A percentile compares a stretch with the other conserved stretches of the same genome.
These are phyloP conservation scores for Malus sieversii DNA, from an alignment of 306 rosid species.

Conservation along the genomic window DNA sequence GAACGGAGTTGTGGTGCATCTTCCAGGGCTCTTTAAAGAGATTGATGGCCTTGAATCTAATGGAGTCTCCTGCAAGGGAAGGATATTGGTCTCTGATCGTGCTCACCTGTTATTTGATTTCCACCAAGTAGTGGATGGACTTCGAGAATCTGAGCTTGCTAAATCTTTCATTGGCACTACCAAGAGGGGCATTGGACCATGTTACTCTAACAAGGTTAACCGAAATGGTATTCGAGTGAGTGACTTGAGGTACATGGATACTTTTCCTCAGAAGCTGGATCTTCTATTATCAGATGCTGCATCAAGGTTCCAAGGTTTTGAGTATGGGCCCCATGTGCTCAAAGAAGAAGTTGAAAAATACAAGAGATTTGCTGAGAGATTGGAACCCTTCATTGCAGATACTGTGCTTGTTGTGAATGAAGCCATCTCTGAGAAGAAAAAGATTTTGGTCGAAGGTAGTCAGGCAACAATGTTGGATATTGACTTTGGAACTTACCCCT, in stretches of 20 bases:
- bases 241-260: slow-evolving; percentile 86
- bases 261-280: slow-evolving; percentile 82
- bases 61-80: slow-evolving; percentile 83
- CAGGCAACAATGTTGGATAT: slow-evolving; percentile 95
- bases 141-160: slow-evolving; percentile 84
- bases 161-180: slow-evolving; percentile 96
- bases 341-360: slow-evolving; percentile 76
- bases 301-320: slow-evolving; percentile 64
- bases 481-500: slow-evolving; percentile 97
- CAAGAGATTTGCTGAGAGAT: slow-evolving; percentile 87
- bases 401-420: slow-evolving; percentile 74
- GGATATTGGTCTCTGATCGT: slow-evolving; percentile 89
- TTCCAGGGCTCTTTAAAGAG: slow-evolving; percentile 78
- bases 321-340: slow-evolving; percentile 63
- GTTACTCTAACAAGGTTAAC: slow-evolving; percentile 82
- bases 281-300: slow-evolving; percentile 68
- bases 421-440: slow-evolving; percentile 68
- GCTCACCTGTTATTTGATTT: slow-evolving; percentile 91
- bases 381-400: slow-evolving; percentile 86
- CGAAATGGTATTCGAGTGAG: slow-evolving; percentile 87
- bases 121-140: slow-evolving; percentile 85
- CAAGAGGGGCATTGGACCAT: slow-evolving; percentile 96
- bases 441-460: slow-evolving; percentile 93
- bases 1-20: slow-evolving; percentile 92
- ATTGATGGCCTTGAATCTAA: slow-evolving; percentile 71